Conservation (phyloP, 345 rosid species). For the Dovyalis caffra region DNA sequence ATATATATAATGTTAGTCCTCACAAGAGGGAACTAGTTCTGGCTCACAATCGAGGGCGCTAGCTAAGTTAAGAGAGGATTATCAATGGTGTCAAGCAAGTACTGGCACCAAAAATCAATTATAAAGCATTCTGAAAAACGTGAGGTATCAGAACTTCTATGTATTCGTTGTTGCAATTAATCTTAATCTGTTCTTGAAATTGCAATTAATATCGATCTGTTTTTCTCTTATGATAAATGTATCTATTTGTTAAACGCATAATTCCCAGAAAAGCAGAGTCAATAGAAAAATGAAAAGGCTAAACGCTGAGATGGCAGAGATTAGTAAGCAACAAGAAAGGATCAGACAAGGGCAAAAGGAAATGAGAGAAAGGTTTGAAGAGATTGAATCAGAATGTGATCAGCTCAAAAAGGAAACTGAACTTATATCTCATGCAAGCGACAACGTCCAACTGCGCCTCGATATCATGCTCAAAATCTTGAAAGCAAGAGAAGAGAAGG, state of each 20-base stretch:
- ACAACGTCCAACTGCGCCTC: neutral
- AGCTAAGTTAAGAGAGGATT: neutral
- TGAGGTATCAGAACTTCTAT: neutral
- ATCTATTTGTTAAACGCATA: neutral
- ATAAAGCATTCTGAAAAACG: neutral
- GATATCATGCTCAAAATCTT: constrained; percentile 7
- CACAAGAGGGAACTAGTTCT: neutral
- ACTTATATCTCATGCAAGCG: neutral
- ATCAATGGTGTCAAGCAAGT: neutral
- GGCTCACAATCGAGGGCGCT: too few species aligned
- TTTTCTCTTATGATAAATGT: neutral
- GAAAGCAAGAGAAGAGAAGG: constrained; percentile 7
- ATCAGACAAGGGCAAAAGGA: constrained; percentile 7
- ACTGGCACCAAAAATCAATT: neutral
- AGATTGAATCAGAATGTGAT: constrained; percentile 4
- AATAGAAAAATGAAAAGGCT: neutral
- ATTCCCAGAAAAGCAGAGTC: neutral
- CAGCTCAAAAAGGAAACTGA: constrained; percentile 10
- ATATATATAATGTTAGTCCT: neutral
- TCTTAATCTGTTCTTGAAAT: neutral
- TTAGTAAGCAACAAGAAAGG: neutral
- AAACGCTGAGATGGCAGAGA: neutral
- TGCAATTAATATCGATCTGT: neutral
- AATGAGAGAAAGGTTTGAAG: constrained; percentile 2
- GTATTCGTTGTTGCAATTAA: neutral